Conservation (phyloP, 257 asterid genomes). For the Handroanthus guayacan region DNA sequence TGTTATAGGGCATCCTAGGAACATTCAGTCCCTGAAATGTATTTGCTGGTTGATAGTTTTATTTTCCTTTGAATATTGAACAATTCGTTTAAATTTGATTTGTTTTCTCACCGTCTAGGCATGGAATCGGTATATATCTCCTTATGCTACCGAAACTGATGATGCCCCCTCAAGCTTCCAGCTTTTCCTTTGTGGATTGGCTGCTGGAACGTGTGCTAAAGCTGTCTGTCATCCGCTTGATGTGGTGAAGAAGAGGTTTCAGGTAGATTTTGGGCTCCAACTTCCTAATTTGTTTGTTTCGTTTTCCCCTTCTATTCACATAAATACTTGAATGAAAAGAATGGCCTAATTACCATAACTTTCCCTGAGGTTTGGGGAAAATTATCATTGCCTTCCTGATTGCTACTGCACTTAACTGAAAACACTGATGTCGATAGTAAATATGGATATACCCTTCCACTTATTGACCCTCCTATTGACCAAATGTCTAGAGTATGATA, state of each 20-base stretch:
- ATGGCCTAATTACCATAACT: too few species aligned
- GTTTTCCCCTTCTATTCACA: neutral
- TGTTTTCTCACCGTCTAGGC: slow-evolving; percentile 50
- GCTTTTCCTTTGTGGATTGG: slow-evolving; percentile 84
- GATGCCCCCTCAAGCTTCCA: slow-evolving; percentile 75
- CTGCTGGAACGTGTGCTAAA: slow-evolving; percentile 89
- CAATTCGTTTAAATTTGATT: neutral
- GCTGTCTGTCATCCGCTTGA: slow-evolving; percentile 96
- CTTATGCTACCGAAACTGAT: slow-evolving; percentile 40
- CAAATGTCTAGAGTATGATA: too few species aligned
- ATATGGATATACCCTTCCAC: too few species aligned
- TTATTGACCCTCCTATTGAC: too few species aligned
- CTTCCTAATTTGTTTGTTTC: neutral
- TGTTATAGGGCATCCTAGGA: too few species aligned
- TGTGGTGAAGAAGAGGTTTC: slow-evolving; percentile 96
- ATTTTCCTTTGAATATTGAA: neutral
- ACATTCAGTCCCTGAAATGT: neutral
- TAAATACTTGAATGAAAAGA: too few species aligned
- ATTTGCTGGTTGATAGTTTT: neutral
- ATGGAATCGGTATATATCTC: slow-evolving; percentile 63
- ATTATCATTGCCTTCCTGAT: too few species aligned
- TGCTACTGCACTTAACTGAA: too few species aligned
- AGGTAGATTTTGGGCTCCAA: slow-evolving; percentile 54
- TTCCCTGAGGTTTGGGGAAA: too few species aligned
- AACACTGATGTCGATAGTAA: too few species aligned